phyloP scores from a whole-genome alignment of 345 rosid species.

The Sonneratia alba region DNA sequence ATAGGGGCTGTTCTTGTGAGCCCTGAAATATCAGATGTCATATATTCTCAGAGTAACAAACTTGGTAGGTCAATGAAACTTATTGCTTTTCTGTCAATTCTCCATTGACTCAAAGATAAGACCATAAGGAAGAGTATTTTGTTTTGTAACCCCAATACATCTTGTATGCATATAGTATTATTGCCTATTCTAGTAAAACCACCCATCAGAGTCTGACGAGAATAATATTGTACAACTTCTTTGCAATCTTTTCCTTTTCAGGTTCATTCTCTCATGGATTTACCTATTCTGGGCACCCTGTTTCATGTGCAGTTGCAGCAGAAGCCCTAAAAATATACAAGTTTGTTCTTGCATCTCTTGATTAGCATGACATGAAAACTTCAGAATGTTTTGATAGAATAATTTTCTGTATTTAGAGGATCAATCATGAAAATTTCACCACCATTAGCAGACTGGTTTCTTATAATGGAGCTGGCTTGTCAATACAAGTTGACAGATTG shows the following conservation, averaged over 20 bases:
- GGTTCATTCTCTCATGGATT: slow-evolving; percentile 90
- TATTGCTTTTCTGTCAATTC: background rate
- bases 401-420: no score
- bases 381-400: no score
- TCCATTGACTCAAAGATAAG: background rate
- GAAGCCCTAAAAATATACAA: slow-evolving; percentile 70
- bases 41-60: slow-evolving; percentile 85
- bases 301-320: slow-evolving; percentile 78
- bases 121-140: no score
- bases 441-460: background rate
- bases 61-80: slow-evolving; percentile 43
- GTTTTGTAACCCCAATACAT: no score
- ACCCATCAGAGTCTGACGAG: no score
- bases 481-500: background rate
- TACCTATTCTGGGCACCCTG: slow-evolving; percentile 95
- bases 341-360: slow-evolving; percentile 22
- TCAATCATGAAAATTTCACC: background rate
- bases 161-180: no score
- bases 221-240: no score
- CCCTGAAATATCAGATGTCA: slow-evolving; percentile 76
- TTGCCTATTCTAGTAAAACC: no score
- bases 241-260: slow-evolving; percentile 16
- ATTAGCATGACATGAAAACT: background rate
- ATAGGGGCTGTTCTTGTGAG: slow-evolving; percentile 85
- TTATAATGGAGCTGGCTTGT: background rate